A percentile compares a stretch with the other conserved stretches of the same genome.
Evolutionary conservation across 2,329 filamentous ascomycete species (phyloP).

Genomic region (Pseudogymnoascus pannorum): DNA sequence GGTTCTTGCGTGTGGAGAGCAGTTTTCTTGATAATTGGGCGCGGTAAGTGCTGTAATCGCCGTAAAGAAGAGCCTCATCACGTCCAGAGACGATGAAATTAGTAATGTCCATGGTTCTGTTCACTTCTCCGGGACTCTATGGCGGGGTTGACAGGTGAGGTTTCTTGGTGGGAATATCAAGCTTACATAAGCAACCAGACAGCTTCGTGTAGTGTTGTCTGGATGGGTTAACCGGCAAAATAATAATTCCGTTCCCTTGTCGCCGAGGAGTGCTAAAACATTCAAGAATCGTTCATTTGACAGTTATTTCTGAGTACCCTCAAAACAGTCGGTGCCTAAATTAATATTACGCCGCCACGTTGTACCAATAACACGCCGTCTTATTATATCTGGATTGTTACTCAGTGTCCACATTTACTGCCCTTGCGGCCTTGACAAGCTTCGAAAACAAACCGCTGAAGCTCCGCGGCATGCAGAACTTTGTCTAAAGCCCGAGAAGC

Average conservation of each 20-base stretch:
- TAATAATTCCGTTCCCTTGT: conserved; percentile 6
- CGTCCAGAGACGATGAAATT: conserved; percentile 71
- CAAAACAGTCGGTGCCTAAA: neutral
- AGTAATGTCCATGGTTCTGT: conserved; percentile 75
- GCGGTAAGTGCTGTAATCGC: conserved; percentile 83
- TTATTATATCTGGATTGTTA: neutral
- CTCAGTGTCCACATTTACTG: neutral
- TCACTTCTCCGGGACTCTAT: neutral
- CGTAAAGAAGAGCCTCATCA: conserved; percentile 77
- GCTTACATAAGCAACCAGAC: neutral
- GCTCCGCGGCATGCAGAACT: conserved; percentile 8
- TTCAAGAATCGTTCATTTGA: conserved; percentile 6
- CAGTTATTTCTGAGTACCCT: neutral
- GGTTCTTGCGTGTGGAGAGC: conserved; percentile 74
- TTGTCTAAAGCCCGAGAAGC: conserved; percentile 13
- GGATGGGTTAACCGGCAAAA: conserved; percentile 1
- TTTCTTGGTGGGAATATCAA: conserved; percentile 6
- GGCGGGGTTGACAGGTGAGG: conserved; percentile 6
- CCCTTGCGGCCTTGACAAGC: neutral
- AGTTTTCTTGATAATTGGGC: conserved; percentile 72
- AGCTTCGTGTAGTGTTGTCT: neutral
- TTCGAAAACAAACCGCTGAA: neutral
- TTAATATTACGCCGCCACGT: neutral
- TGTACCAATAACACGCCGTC: neutral
- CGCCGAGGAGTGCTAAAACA: conserved; percentile 7